Conservation (phyloP, 495 filamentous ascomycete genomes). For the Aspergillus baeticus region DNA sequence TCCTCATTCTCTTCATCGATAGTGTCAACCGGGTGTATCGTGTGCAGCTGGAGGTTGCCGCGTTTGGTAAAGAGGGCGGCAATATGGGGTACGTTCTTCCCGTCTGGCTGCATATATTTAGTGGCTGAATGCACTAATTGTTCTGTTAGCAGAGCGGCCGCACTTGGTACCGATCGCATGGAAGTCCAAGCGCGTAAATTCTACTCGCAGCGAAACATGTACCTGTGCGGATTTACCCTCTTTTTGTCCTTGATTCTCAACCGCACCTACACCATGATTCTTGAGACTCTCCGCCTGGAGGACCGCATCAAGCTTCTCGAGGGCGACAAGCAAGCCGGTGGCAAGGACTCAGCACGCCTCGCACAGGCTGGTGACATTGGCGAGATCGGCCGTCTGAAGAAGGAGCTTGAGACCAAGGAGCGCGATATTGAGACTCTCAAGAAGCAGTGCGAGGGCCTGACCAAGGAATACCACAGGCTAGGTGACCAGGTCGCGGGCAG, state of each 20-base stretch:
- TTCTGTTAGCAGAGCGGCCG: constrained; percentile 52
- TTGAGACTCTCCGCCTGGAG: constrained; percentile 90
- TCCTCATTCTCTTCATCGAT: constrained; percentile 95
- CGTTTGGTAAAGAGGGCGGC: constrained; percentile 51
- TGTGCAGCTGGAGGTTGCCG: constrained; percentile 81
- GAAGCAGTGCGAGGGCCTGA: constrained; percentile 77
- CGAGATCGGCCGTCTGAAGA: constrained; percentile 70
- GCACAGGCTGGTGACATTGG: constrained; percentile 66
- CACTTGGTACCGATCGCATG: constrained; percentile 86
- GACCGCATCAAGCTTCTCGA: constrained; percentile 86
- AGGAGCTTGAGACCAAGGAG: constrained; percentile 70
- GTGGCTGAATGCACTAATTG: constrained; percentile 7
- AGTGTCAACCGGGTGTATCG: constrained; percentile 98
- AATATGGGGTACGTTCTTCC: constrained; percentile 37
- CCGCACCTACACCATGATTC: constrained; percentile 97
- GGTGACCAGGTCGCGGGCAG: constrained; percentile 66
- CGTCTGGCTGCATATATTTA: no score
- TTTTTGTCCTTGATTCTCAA: constrained; percentile 99
- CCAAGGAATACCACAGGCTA: constrained; percentile 77
- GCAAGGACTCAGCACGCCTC: constrained; percentile 66
- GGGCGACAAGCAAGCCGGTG: constrained; percentile 68
- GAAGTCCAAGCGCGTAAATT: constrained; percentile 99
- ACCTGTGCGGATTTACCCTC: constrained; percentile 98
- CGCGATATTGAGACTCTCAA: constrained; percentile 76
- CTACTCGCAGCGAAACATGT: constrained; percentile 99